Conservation (phyloP, 257 asterid species). For the Cynanchum wilfordii region DNA sequence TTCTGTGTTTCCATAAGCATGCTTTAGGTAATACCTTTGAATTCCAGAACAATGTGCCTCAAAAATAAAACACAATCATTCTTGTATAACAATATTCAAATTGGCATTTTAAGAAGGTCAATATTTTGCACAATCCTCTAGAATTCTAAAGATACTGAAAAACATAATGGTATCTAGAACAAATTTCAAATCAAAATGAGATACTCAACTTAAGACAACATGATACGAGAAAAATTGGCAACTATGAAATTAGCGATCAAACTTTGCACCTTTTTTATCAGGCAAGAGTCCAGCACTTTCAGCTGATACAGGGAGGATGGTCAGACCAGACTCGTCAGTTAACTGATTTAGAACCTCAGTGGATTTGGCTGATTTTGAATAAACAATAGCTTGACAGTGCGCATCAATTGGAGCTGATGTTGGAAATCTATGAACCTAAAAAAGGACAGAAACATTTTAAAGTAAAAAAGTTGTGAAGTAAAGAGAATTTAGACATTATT, state of each 20-base stretch:
- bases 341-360: slow-evolving; percentile 61
- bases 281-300: slow-evolving; percentile 80
- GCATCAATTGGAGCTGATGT: slow-evolving; percentile 35
- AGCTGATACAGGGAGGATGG: slow-evolving; percentile 85
- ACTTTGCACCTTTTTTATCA: slow-evolving; percentile 39
- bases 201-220: neutral
- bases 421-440: slow-evolving; percentile 44
- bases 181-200: neutral
- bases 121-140: neutral
- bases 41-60: neutral
- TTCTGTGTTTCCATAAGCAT: neutral
- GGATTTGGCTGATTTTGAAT: slow-evolving; percentile 54
- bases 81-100: neutral
- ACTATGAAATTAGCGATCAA: neutral
- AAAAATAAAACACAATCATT: neutral
- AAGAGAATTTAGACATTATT: neutral
- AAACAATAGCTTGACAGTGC: slow-evolving; percentile 61
- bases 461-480: neutral
- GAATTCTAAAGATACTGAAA: neutral
- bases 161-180: neutral
- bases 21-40: neutral
- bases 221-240: neutral
- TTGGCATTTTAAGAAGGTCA: neutral
- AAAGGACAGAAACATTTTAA: neutral
- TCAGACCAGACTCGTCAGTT: slow-evolving; percentile 72